Evolutionary conservation across 805 yeast genomes (phyloP), one percentile per base, ranked within the genome.

Genomic region (Alloascoidea africana): DNA sequence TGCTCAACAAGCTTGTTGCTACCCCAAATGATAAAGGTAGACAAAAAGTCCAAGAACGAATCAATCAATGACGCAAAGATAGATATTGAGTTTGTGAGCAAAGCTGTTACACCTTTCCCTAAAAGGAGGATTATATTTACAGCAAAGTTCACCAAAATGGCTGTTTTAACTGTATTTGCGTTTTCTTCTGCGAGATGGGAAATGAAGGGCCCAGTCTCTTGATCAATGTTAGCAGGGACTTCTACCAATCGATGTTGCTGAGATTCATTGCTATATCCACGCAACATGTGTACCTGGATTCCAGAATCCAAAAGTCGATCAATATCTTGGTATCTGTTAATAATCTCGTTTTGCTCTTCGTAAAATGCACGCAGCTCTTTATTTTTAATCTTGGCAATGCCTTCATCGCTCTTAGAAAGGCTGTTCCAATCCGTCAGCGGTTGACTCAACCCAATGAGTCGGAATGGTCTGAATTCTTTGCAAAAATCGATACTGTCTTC

Each of bases 61-160:
- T 81, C 93, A 32, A 82, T 76, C 43, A 81, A 65, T 1, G 91
- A 80, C 0, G 93, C 93, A 37, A 81, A 60, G 36, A 82, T 70
- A 4, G 91, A 80, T 44, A 82, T 70, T 6, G 93, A 82, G 49
- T 62, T 66, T 0, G 89, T 76, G 50, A 75, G 56, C n/a, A 71
- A 43, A 1, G 76, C 72, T 16, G 78, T 84, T 8, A 65, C 58
- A 2, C 66, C 41, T 49, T 81, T 81, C 2, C 82, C 86, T 2
- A 68, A 33, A 37, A 81, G 56, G 38, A 82, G 59, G 1, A 76
- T 39, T 32, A 73, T 52, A 50, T 81, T 81, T 39, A 79, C 59
- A 30, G 62, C 53, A 47, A 80, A 73, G 44, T 80, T 81, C 33
- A 79, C 67, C 46, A 68, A 51, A 39, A 81, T 79, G 35, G 87